Conservation (phyloP, 495 filamentous ascomycete species). For the Tetracladium marchalianum region DNA sequence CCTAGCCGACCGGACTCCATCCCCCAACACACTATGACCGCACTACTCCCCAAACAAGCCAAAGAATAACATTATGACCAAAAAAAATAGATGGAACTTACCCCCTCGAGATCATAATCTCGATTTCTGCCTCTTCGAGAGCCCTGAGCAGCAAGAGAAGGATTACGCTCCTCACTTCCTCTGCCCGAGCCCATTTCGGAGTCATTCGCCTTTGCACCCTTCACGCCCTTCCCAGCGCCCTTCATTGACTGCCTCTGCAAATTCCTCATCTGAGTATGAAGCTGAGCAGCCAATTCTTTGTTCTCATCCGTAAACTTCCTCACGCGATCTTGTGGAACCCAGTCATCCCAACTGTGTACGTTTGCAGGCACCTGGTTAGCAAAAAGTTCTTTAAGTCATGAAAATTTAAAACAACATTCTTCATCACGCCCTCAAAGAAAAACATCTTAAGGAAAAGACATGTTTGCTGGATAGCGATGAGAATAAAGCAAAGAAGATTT, state of each 20-base stretch:
- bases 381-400: background rate
- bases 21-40: too few species aligned
- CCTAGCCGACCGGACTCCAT: too few species aligned
- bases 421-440: background rate
- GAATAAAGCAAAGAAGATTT: background rate
- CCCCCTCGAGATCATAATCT: slow-evolving; percentile 81
- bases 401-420: background rate
- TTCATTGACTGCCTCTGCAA: slow-evolving; percentile 36
- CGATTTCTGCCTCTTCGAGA: slow-evolving; percentile 51
- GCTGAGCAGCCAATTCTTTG: slow-evolving; percentile 64
- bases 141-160: slow-evolving; percentile 51
- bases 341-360: slow-evolving; percentile 82
- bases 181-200: slow-evolving; percentile 73
- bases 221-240: slow-evolving; percentile 34
- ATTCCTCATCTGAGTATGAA: slow-evolving; percentile 48
- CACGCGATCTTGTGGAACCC: slow-evolving; percentile 89
- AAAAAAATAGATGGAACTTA: slow-evolving; percentile 35
- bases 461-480: background rate
- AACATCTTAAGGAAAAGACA: background rate
- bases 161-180: slow-evolving; percentile 78
- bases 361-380: slow-evolving; percentile 8
- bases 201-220: slow-evolving; percentile 38
- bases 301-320: slow-evolving; percentile 94
- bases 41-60: too few species aligned
- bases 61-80: slow-evolving; percentile 2